These are phyloP conservation scores for Wallacemonas sp. DNA, from an alignment of 208 protist species.

Conservation along the genomic window DNA sequence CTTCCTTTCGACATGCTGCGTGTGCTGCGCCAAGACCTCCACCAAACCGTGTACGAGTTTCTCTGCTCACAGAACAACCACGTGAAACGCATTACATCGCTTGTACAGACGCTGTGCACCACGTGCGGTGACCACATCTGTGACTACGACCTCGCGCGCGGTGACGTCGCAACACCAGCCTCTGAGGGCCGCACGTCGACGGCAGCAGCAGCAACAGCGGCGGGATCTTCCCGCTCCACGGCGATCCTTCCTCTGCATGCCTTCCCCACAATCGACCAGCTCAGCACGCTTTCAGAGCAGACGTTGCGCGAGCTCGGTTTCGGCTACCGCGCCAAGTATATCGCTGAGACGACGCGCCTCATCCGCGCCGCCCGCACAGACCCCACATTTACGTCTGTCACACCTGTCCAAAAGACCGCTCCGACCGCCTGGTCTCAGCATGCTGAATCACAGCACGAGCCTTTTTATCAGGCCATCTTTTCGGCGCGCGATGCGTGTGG, in stretches of 20 bases:
- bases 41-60: slow-evolving; percentile 76
- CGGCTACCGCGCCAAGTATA: slow-evolving; percentile 78
- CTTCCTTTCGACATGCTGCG: slow-evolving; percentile 1
- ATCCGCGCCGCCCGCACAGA: slow-evolving; percentile 23
- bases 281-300: slow-evolving; percentile 32
- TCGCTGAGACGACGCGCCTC: slow-evolving; percentile 33
- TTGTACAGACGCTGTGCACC: slow-evolving; percentile 49
- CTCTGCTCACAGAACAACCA: slow-evolving; percentile 89
- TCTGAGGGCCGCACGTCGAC: neutral
- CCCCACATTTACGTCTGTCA: neutral
- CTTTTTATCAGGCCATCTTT: slow-evolving; percentile 41
- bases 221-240: too few species aligned
- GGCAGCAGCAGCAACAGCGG: neutral
- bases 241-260: slow-evolving; percentile 44
- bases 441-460: slow-evolving; percentile 1
- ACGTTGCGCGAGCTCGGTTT: slow-evolving; percentile 49
- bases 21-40: slow-evolving; percentile 64
- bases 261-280: slow-evolving; percentile 54
- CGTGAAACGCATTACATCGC: slow-evolving; percentile 63
- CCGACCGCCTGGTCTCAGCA: neutral
- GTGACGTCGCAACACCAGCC: slow-evolving; percentile 26
- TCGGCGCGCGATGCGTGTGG: neutral
- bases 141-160: slow-evolving; percentile 36
- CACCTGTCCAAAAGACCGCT: neutral
- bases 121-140: slow-evolving; percentile 60